Conservation (phyloP, 768 basidiomycete genomes). For the Rossbeevera mucosa region DNA sequence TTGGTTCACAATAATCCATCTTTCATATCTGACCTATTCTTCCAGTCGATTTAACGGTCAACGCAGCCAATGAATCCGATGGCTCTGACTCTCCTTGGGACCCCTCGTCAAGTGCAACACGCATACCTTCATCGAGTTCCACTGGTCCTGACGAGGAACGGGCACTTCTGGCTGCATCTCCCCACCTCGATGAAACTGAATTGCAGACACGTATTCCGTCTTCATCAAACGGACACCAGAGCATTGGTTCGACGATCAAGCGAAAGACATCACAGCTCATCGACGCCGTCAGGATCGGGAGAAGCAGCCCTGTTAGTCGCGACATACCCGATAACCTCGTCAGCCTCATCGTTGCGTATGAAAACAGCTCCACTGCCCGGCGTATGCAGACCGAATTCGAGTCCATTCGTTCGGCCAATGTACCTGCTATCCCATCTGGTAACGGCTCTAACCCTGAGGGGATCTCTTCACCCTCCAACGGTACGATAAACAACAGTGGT, state of each 20-base stretch:
- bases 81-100: slow-evolving; percentile 30
- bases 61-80: slow-evolving; percentile 41
- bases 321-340: slow-evolving; percentile 56
- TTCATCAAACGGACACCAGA: slow-evolving; percentile 32
- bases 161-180: slow-evolving; percentile 42
- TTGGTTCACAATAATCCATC: not conserved
- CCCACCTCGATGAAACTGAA: slow-evolving; percentile 47
- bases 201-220: slow-evolving; percentile 37
- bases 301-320: slow-evolving; percentile 26
- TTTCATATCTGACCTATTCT: slow-evolving; percentile 3
- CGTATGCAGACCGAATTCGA: slow-evolving; percentile 61
- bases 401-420: slow-evolving; percentile 29
- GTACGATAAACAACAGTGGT: slow-evolving; percentile 21
- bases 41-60: slow-evolving; percentile 70
- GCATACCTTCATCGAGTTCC: slow-evolving; percentile 38
- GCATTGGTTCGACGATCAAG: slow-evolving; percentile 53
- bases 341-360: slow-evolving; percentile 69
- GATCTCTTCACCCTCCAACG: slow-evolving; percentile 19
- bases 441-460: not conserved
- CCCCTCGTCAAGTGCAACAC: slow-evolving; percentile 20
- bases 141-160: slow-evolving; percentile 65
- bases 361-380: slow-evolving; percentile 59
- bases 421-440: not conserved
- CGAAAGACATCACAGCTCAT: slow-evolving; percentile 72
- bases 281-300: slow-evolving; percentile 46